Evolutionary conservation across 2,329 filamentous ascomycete species (phyloP).

Genomic region (Ascochyta clinopodiicola): DNA sequence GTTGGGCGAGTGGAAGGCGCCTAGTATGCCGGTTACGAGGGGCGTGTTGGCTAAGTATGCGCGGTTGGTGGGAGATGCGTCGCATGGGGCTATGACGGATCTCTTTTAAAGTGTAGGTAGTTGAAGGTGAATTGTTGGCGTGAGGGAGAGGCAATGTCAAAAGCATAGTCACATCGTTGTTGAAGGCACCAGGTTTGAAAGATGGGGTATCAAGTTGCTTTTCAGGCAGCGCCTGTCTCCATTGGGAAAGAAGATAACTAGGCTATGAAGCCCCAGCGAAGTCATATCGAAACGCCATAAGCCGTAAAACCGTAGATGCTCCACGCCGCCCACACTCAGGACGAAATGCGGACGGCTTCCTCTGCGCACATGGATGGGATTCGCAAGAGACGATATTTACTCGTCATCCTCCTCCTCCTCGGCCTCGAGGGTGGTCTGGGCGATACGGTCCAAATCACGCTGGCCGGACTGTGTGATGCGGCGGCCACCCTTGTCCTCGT

Average conservation of each 20-base stretch:
- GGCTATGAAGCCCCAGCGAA: conserved; percentile 41
- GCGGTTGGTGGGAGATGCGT: conserved; percentile 85
- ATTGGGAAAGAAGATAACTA: conserved; percentile 40
- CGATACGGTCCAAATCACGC: conserved; percentile 91
- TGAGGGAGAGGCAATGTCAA: not conserved
- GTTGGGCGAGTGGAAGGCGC: conserved; percentile 71
- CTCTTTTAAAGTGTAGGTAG: conserved; percentile 56
- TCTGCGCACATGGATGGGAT: conserved; percentile 5
- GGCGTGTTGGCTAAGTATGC: conserved; percentile 92
- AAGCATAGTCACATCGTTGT: conserved; percentile 6
- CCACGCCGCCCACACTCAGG: conserved; percentile 35
- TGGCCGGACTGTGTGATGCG: conserved; percentile 98
- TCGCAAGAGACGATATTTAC: conserved; percentile 32
- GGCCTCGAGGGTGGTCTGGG: conserved; percentile 59
- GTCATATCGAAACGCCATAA: conserved; percentile 46
- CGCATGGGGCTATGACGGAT: conserved; percentile 89
- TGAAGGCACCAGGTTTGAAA: not conserved
- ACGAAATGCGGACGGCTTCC: conserved; percentile 29
- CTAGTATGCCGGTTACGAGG: conserved; percentile 74
- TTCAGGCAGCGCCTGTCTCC: conserved; percentile 43
- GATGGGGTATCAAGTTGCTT: conserved; percentile 39
- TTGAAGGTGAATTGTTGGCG: no score
- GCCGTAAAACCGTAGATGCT: conserved; percentile 44
- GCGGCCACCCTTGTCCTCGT: conserved; percentile 98
- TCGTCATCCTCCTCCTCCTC: conserved; percentile 57